These are phyloP conservation scores for Rhynchosporium secalis DNA, from an alignment of 2,329 filamentous ascomycete genomes.

Conservation along the genomic window DNA sequence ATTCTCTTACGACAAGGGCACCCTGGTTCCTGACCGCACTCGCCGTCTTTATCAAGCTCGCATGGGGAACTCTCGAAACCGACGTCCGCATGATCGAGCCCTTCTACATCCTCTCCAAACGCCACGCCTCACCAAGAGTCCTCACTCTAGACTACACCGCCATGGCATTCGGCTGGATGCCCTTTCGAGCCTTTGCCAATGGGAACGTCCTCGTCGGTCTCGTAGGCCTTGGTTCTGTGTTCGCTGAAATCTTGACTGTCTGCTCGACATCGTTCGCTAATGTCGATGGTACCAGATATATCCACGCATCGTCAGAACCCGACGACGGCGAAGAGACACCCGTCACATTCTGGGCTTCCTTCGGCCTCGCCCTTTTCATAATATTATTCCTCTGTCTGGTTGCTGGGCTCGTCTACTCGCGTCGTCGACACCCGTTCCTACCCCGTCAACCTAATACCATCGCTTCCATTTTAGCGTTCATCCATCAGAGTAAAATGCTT, in stretches of 20 bases:
- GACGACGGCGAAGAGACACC: constrained; percentile 58
- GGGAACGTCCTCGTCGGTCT: constrained; percentile 65
- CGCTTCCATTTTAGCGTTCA: constrained; percentile 72
- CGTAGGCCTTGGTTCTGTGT: constrained; percentile 68
- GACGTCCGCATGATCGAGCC: constrained; percentile 73
- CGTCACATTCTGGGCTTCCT: constrained; percentile 65
- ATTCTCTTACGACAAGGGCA: constrained; percentile 57
- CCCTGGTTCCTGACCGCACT: constrained; percentile 66
- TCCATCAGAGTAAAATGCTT: constrained; percentile 80
- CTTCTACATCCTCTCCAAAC: constrained; percentile 67
- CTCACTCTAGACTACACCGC: constrained; percentile 73
- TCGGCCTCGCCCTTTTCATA: constrained; percentile 61
- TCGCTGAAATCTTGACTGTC: constrained; percentile 73
- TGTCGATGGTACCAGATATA: constrained; percentile 63
- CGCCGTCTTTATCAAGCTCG: constrained; percentile 65
- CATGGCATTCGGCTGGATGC: constrained; percentile 66
- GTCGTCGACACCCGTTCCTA: constrained; percentile 68
- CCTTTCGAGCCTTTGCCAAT: constrained; percentile 61
- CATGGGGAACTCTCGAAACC: constrained; percentile 68
- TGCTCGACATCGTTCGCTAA: constrained; percentile 65
- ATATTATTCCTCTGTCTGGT: constrained; percentile 58
- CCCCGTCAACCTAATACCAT: constrained; percentile 79
- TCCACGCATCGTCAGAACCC: constrained; percentile 37
- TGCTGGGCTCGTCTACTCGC: constrained; percentile 58
- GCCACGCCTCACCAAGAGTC: constrained; percentile 64